Conservation (phyloP, 768 basidiomycete species). For the Pleurotus tuoliensis region DNA sequence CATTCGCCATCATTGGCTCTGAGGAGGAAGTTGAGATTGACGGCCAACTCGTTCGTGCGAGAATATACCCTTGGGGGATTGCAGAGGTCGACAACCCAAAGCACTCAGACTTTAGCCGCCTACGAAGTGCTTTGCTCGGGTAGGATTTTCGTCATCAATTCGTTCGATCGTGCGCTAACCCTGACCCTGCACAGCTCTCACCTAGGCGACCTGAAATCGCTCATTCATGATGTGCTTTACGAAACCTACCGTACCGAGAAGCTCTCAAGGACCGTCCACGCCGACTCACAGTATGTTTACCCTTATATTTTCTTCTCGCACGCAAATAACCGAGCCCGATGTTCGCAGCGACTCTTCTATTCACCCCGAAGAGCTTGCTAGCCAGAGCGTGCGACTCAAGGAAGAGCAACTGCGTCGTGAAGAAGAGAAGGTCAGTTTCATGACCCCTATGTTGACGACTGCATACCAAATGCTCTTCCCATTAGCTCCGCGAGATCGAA, state of each 20-base stretch:
- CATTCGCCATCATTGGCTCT: slow-evolving; percentile 95
- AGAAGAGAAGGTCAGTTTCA: slow-evolving; percentile 79
- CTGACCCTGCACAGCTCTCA: slow-evolving; percentile 61
- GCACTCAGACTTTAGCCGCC: slow-evolving; percentile 96
- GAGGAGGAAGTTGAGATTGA: slow-evolving; percentile 95
- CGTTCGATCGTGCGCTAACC: no score
- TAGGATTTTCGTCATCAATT: slow-evolving; percentile 28
- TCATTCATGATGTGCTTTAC: slow-evolving; percentile 92
- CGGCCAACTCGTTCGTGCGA: slow-evolving; percentile 86
- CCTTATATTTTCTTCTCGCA: background rate
- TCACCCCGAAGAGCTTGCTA: slow-evolving; percentile 93
- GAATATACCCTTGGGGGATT: slow-evolving; percentile 98
- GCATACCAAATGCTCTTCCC: background rate
- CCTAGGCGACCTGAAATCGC: slow-evolving; percentile 88
- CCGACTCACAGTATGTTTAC: slow-evolving; percentile 63
- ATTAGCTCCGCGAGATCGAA: slow-evolving; percentile 91
- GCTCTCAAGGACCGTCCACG: slow-evolving; percentile 82
- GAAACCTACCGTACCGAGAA: slow-evolving; percentile 99
- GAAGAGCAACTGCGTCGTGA: slow-evolving; percentile 97
- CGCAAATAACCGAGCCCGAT: slow-evolving; percentile 18
- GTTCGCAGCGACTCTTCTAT: slow-evolving; percentile 75
- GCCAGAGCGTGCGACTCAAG: slow-evolving; percentile 95
- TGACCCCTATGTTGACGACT: background rate
- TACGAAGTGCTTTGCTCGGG: slow-evolving; percentile 90
- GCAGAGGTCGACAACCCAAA: slow-evolving; percentile 99